Base-by-base conservation (phyloP, 768 basidiomycete genomes). In the Trametes maxima region DNA sequence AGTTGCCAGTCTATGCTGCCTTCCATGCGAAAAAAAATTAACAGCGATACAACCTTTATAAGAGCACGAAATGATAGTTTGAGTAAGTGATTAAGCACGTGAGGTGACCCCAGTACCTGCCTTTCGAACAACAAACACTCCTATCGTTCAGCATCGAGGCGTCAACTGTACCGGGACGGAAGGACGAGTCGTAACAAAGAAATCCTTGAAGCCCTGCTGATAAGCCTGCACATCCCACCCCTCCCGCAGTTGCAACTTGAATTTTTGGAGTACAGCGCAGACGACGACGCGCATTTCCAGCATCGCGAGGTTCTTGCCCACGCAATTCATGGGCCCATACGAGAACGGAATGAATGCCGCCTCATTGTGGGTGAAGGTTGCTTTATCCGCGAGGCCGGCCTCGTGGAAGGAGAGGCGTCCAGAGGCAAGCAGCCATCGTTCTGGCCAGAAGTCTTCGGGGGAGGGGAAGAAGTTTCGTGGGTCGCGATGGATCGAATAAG, bases 241-340 rank as follows among this genome's bases (percentile, higher is more conserved):
- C 3, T 69, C 70, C 22, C 59, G 69, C 54, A 77, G 68, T 46
- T 60, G 36, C 49, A 76, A 60, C 25, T 75, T 69, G 54, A 76
- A 75, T 56, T 67, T 67, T 64, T 75, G 75, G 66, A 78, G 54
- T 45, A 78, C 52, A 24, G 72, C 44, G 33, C 68, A 66, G 12
- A 75, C 22, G 25, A 77, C 62, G 36, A 63, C 66, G 47, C 72
- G 72, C 63, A 78, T 58, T 62, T 77, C 76, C 33, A 68, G 67
- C 62, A 75, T 66, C 44, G 80, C 81, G 21, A 80, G 70, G 68
- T 77, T 62, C 65, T 76, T 79, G 17, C 83, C 83, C 10, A 75
- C 78, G 64, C 85, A 85, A 62, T 81, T 80, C 16, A 77, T 75
- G 16, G 82, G 81, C 0, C 84, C 84, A 43, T 72, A 69, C 24